phyloP scores from a whole-genome alignment of 495 filamentous ascomycete species.

The Chaetomium fimeti region DNA sequence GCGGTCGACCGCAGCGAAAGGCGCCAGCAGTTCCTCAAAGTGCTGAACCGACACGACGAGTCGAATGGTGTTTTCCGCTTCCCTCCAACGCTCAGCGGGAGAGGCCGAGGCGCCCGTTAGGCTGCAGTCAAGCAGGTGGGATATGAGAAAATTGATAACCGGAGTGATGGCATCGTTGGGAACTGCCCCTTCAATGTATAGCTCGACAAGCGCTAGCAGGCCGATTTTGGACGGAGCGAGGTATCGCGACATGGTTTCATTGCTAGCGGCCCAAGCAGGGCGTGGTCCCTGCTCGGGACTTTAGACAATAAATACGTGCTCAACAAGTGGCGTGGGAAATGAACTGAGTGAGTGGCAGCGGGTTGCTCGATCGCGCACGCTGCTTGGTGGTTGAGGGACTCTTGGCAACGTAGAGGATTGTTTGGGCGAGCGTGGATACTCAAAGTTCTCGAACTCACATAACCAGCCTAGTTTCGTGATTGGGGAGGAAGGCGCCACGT shows the following conservation, averaged over 20 bases:
- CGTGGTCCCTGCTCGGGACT: neutral
- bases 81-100: conserved; percentile 38
- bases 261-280: neutral
- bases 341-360: neutral
- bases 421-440: neutral
- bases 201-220: conserved; percentile 72
- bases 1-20: conserved; percentile 55
- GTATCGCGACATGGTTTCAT: conserved; percentile 64
- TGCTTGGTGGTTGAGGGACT: neutral
- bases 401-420: neutral
- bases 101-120: conserved; percentile 17
- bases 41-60: conserved; percentile 62
- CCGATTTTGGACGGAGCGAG: conserved; percentile 83
- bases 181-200: conserved; percentile 74
- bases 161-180: conserved; percentile 74
- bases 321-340: neutral
- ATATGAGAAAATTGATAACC: conserved; percentile 81
- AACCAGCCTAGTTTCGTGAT: neutral
- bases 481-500: neutral
- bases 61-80: conserved; percentile 44
- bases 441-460: neutral
- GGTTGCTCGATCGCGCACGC: neutral
- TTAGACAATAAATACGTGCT: neutral
- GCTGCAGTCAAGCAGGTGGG: conserved; percentile 60
- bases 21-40: conserved; percentile 62